Conservation (phyloP, 2,329 filamentous ascomycete species). For the Pyricularia sp. region DNA sequence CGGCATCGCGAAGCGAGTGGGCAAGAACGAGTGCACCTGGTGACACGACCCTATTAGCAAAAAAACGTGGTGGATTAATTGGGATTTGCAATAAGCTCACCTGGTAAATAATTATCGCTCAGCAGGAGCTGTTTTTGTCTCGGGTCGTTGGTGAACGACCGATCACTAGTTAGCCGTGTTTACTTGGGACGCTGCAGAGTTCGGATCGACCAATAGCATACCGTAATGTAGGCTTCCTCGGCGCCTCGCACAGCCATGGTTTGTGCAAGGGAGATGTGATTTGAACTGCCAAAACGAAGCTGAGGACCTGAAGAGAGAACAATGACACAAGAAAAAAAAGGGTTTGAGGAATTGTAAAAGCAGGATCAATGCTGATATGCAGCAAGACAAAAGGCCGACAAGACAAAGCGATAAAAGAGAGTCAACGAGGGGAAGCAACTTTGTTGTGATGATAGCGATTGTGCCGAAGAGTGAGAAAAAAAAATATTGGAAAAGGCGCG, state of each 20-base stretch:
- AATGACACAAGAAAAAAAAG: conserved; percentile 8
- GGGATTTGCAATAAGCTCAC: conserved; percentile 34
- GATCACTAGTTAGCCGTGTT: conserved; percentile 1
- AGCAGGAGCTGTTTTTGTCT: conserved; percentile 62
- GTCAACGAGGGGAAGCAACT: background rate
- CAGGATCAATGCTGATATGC: background rate
- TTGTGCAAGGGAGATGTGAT: conserved; percentile 9
- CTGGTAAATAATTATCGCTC: conserved; percentile 87
- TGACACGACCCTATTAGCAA: conserved; percentile 11
- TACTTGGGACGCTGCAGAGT: background rate
- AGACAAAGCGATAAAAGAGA: background rate
- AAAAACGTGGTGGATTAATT: conserved; percentile 7
- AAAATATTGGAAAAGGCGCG: background rate
- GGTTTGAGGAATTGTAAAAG: conserved; percentile 7
- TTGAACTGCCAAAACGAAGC: conserved; percentile 9
- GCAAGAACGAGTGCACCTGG: conserved; percentile 85
- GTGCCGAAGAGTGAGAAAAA: background rate
- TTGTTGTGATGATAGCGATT: background rate
- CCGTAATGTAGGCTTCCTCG: conserved; percentile 48
- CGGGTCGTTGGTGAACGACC: conserved; percentile 4
- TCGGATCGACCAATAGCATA: conserved; percentile 24
- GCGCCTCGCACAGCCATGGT: conserved; percentile 28
- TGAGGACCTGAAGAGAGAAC: background rate
- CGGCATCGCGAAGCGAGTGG: conserved; percentile 87
- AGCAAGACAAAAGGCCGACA: background rate